These are phyloP conservation scores for Rhazya stricta DNA, from an alignment of 257 asterid species.

Conservation along the genomic window DNA sequence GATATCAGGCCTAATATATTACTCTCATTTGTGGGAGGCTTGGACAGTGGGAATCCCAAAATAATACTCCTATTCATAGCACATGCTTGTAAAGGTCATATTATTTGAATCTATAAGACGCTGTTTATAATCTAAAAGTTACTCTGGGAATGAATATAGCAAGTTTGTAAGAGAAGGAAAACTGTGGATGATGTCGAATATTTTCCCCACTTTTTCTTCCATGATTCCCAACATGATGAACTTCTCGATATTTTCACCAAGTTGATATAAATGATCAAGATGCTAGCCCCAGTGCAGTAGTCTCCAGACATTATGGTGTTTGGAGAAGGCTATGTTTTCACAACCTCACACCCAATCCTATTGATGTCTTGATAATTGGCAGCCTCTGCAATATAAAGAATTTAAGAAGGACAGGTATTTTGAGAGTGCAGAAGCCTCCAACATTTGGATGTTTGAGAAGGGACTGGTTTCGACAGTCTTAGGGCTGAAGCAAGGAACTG, in stretches of 20 bases:
- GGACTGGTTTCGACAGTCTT: not conserved
- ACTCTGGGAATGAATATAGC: not conserved
- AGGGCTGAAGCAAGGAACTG: not conserved
- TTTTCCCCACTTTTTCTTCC: not conserved
- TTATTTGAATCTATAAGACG: not conserved
- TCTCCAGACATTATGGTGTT: not conserved
- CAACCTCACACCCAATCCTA: not conserved
- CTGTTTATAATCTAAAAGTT: not conserved
- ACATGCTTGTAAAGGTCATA: not conserved
- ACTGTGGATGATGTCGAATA: not conserved
- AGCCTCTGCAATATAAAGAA: not conserved
- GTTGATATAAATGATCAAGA: not conserved
- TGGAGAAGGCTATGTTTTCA: not conserved
- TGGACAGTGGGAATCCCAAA: not conserved
- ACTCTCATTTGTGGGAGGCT: not conserved
- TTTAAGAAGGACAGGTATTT: not conserved
- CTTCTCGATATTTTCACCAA: not conserved
- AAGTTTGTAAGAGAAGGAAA: not conserved
- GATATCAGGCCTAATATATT: not conserved
- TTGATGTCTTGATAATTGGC: too few relatives aligned
- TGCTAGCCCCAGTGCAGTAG: not conserved
- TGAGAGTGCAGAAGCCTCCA: not conserved
- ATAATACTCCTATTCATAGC: not conserved
- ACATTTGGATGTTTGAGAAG: not conserved
- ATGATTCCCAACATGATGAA: not conserved